Base-by-base conservation (phyloP, 2,329 filamentous ascomycete species). In the Colletotrichum liaoningense region DNA sequence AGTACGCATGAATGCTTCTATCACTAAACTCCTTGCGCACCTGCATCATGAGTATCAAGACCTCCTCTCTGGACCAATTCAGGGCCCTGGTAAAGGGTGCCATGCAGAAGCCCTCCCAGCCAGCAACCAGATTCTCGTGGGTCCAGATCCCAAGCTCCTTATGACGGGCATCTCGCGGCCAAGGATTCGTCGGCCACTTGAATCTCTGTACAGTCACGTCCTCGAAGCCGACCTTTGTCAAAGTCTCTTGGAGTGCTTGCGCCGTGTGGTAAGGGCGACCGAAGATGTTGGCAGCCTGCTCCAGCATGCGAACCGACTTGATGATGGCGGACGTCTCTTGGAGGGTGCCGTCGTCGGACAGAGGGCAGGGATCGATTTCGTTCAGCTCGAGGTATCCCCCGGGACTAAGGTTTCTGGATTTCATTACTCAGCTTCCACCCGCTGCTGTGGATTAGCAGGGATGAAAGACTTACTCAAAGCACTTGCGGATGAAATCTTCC, bases 161-260 rank as follows among this genome's bases (percentile, higher is more conserved):
- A 65, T 87, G 79, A 26, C 83, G 83, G n/a, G 79, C 79, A 30
- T 87, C 85, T 64, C 83, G 84, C 1, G 86, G 82, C 86, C 87
- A 89, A 1, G 83, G 79, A 69, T 84, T 86, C 49, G 83, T 79
- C 0, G 87, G 86, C 77, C 87, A 82, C 77, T 84, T 84, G 78
- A 79, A 85, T 24, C 84, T 77, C 8, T 82, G 79, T 75, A 88
- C 84, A 1, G 78, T 77, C 0, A 90, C 84, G 74, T 89, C 82
- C 65, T 81, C 79, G 74, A 90, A 90, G 3, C 88, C 89, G 0
- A 84, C 84, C 5, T 85, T 83, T 19, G 79, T 75, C 72, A 89
- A 78, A 60, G 82, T 81, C 33, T 80, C 78, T 69, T 83, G 80
- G 38, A 84, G 79, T 5, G 81, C 69, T 35, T 38, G 24, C 0